Conservation (phyloP, 768 basidiomycete species). For the Ramaria sp. region DNA sequence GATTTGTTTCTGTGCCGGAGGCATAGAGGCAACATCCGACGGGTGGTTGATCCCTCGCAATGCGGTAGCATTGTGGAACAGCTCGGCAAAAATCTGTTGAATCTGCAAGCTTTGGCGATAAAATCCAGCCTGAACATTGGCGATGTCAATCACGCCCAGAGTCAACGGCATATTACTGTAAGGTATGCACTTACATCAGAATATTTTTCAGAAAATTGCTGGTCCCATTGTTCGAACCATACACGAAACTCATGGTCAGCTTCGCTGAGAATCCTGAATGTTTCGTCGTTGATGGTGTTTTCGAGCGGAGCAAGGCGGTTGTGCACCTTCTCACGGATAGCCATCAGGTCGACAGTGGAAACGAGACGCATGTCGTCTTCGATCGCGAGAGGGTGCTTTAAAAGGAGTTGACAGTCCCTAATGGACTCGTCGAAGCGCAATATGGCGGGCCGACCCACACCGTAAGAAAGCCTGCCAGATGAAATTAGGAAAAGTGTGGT, state of each 20-base stretch:
- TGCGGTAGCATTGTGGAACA: slow-evolving; percentile 78
- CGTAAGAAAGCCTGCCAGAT: slow-evolving; percentile 74
- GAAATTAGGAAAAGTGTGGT: neutral
- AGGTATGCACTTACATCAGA: slow-evolving; percentile 40
- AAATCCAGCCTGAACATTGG: slow-evolving; percentile 41
- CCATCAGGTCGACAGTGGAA: slow-evolving; percentile 89
- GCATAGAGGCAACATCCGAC: slow-evolving; percentile 81
- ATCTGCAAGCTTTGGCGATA: slow-evolving; percentile 83
- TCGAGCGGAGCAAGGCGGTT: slow-evolving; percentile 74
- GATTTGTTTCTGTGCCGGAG: slow-evolving; percentile 60
- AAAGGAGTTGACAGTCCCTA: slow-evolving; percentile 61
- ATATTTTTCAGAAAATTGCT: slow-evolving; percentile 70
- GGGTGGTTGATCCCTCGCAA: slow-evolving; percentile 75
- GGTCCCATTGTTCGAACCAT: slow-evolving; percentile 80
- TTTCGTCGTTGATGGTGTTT: slow-evolving; percentile 56
- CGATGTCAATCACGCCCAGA: slow-evolving; percentile 7
- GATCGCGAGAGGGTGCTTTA: slow-evolving; percentile 81
- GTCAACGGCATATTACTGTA: neutral
- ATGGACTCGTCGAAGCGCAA: slow-evolving; percentile 91
- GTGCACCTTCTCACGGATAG: slow-evolving; percentile 76
- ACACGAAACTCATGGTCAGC: slow-evolving; percentile 69
- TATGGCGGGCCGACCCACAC: slow-evolving; percentile 87
- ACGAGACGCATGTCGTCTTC: slow-evolving; percentile 93
- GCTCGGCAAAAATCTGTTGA: slow-evolving; percentile 76
- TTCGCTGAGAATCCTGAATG: slow-evolving; percentile 58